phyloP scores from a whole-genome alignment of 225 moss, liverwort and hornwort genomes.

The Asterella californica region DNA sequence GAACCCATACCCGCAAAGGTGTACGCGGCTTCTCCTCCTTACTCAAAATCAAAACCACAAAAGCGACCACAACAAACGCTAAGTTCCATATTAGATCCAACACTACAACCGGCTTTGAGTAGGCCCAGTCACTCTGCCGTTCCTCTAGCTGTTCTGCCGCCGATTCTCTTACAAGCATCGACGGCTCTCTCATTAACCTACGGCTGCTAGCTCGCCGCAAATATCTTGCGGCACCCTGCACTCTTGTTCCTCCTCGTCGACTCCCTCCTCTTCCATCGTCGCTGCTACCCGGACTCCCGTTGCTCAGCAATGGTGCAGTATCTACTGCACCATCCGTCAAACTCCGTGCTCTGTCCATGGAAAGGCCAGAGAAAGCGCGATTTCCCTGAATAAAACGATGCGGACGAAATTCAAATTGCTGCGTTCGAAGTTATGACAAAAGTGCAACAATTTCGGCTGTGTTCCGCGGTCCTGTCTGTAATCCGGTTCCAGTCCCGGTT shows the following conservation, averaged over 20 bases:
- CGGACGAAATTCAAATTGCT: slow-evolving; percentile 11
- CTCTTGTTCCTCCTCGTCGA: slow-evolving; percentile 46
- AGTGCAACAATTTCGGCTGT: slow-evolving; percentile 8
- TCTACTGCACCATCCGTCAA: slow-evolving; percentile 49
- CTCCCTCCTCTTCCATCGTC: slow-evolving; percentile 62
- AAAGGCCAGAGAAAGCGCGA: slow-evolving; percentile 10
- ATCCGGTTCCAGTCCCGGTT: background rate
- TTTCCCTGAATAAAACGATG: background rate
- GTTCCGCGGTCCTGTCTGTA: background rate
- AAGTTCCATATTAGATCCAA: slow-evolving; percentile 98
- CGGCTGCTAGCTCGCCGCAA: slow-evolving; percentile 91
- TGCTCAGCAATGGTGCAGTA: slow-evolving; percentile 68
- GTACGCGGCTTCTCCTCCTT: slow-evolving; percentile 66
- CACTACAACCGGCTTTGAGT: slow-evolving; percentile 93
- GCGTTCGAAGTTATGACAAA: background rate
- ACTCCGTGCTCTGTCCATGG: slow-evolving; percentile 50
- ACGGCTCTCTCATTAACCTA: slow-evolving; percentile 94
- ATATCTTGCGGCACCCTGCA: slow-evolving; percentile 83
- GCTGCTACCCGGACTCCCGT: slow-evolving; percentile 68
- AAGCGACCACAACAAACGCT: slow-evolving; percentile 82
- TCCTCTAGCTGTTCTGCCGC: slow-evolving; percentile 99
- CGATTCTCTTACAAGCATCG: slow-evolving; percentile 97
- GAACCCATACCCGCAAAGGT: slow-evolving; percentile 69
- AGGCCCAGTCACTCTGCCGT: slow-evolving; percentile 98
- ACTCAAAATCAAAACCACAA: slow-evolving; percentile 62